These are phyloP conservation scores for Aspergillus phoenicis DNA, from an alignment of 2,329 filamentous ascomycete genomes.

Conservation along the genomic window DNA sequence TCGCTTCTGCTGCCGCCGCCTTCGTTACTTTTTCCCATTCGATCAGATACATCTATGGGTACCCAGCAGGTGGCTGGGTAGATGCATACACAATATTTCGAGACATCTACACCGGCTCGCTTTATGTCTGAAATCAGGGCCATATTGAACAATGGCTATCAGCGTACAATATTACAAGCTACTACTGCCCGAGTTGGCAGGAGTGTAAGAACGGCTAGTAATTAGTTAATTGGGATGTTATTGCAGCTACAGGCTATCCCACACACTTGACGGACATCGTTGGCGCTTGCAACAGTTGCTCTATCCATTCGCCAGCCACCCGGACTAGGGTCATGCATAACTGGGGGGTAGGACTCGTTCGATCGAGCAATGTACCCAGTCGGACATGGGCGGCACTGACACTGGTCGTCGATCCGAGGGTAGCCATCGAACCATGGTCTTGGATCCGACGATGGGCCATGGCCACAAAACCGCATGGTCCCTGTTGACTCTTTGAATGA, in stretches of 20 bases:
- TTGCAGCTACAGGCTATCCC: neutral
- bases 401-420: conserved; percentile 1
- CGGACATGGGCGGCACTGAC: neutral
- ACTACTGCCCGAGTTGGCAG: conserved; percentile 1
- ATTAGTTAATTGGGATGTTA: neutral
- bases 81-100: neutral
- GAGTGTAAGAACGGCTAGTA: neutral
- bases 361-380: neutral
- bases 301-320: neutral
- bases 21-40: neutral
- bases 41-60: neutral
- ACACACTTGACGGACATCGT: neutral
- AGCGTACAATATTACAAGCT: neutral
- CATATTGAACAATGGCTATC: no score
- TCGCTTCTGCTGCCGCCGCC: neutral
- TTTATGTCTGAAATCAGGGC: no score
- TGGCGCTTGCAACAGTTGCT: neutral
- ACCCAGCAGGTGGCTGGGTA: neutral
- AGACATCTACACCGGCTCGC: neutral
- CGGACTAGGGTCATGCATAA: neutral
- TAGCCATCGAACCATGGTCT: conserved; percentile 3
- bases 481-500: neutral
- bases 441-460: neutral
- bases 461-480: neutral
- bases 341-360: neutral